Percentiles rank a stretch among this genome's conserved stretches.
Conservation (phyloP, 2,329 filamentous ascomycete species). For the Trichophaea hybrida region DNA sequence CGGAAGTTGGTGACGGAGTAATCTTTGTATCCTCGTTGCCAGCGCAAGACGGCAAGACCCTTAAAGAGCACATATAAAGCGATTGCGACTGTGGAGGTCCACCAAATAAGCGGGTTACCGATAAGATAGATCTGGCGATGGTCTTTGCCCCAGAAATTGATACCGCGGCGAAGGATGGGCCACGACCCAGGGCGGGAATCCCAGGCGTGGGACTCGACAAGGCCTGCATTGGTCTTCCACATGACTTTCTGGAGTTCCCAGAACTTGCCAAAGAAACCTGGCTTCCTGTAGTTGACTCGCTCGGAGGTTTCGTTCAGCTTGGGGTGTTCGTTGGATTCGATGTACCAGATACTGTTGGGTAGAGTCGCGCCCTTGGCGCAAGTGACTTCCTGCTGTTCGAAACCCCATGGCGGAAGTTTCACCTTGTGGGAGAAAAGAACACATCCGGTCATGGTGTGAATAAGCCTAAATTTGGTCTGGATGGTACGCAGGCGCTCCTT, state of each 20-base stretch:
- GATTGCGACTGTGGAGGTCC: slow-evolving; percentile 67
- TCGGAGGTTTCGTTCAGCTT: slow-evolving; percentile 60
- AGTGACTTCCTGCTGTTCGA: slow-evolving; percentile 97
- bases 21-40: slow-evolving; percentile 86
- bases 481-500: slow-evolving; percentile 84
- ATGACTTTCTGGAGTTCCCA: slow-evolving; percentile 95
- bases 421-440: slow-evolving; percentile 97
- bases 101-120: slow-evolving; percentile 92
- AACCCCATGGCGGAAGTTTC: slow-evolving; percentile 95
- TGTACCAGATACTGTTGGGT: slow-evolving; percentile 94
- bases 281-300: slow-evolving; percentile 89
- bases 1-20: slow-evolving; percentile 74
- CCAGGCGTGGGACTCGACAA: slow-evolving; percentile 95
- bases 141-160: slow-evolving; percentile 97
- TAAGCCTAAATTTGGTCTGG: slow-evolving; percentile 86
- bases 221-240: slow-evolving; percentile 95
- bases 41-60: slow-evolving; percentile 70
- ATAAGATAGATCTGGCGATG: slow-evolving; percentile 92
- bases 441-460: slow-evolving; percentile 95
- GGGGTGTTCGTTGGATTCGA: slow-evolving; percentile 81
- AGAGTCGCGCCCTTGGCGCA: slow-evolving; percentile 82
- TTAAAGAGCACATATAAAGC: slow-evolving; percentile 70
- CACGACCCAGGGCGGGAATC: slow-evolving; percentile 88
- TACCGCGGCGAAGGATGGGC: slow-evolving; percentile 82
- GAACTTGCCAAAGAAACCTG: slow-evolving; percentile 95